Evolutionary conservation across 345 rosid species (phyloP).

Genomic region (Eutrema japonicum): DNA sequence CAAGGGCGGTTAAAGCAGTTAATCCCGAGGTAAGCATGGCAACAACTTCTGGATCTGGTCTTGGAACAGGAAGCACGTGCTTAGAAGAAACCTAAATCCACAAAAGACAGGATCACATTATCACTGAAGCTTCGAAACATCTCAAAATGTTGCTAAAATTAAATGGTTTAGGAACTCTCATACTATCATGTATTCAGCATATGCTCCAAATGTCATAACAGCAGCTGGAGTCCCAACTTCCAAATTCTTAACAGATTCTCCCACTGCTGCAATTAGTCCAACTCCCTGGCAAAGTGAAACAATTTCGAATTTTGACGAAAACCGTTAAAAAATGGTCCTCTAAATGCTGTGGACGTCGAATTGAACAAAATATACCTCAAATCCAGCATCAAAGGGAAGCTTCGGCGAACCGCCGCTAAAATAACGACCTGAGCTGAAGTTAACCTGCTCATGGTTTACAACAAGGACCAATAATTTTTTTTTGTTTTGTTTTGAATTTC

Average conservation of each 20-base stretch:
- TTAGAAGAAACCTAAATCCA: constrained; percentile 65
- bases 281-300: constrained; percentile 64
- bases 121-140: neutral
- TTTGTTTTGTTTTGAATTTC: neutral
- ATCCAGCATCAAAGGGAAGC: constrained; percentile 96
- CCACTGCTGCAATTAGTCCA: constrained; percentile 87
- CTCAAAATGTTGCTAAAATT: constrained; percentile 15
- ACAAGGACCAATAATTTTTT: constrained; percentile 8
- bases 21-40: constrained; percentile 99
- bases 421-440: constrained; percentile 96
- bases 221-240: constrained; percentile 95
- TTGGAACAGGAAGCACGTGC: constrained; percentile 83
- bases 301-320: constrained; percentile 28
- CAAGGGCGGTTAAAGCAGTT: constrained; percentile 92
- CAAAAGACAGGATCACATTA: constrained; percentile 13
- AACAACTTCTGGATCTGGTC: constrained; percentile 96
- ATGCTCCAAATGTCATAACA: constrained; percentile 84
- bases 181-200: constrained; percentile 80
- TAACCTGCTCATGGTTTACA: constrained; percentile 59
- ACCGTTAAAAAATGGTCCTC: neutral
- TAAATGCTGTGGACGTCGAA: constrained; percentile 1
- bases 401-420: constrained; percentile 61
- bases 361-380: constrained; percentile 60
- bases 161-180: constrained; percentile 12
- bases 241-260: constrained; percentile 71